Percentiles rank a stretch among this genome's conserved stretches.
These are phyloP conservation scores for Dichotomocladium elegans DNA, from an alignment of 371 early-diverging fungal species.

Conservation along the genomic window DNA sequence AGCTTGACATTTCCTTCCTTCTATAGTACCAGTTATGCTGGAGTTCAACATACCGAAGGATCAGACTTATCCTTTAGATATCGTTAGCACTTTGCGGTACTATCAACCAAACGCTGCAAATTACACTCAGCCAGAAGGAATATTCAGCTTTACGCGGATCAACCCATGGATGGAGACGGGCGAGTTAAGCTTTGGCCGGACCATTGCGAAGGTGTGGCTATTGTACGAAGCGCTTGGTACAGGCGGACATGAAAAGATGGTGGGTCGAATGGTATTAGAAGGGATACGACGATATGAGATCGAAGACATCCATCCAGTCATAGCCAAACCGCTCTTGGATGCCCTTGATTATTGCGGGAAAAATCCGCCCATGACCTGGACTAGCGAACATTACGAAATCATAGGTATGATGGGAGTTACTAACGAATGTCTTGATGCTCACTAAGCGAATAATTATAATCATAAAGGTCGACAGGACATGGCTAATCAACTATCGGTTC, in stretches of 20 bases:
- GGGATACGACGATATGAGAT: slow-evolving; percentile 29
- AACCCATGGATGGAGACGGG: neutral
- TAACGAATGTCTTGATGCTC: neutral
- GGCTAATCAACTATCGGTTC: slow-evolving; percentile 39
- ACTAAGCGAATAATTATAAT: neutral
- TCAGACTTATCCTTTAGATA: neutral
- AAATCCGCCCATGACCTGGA: slow-evolving; percentile 41
- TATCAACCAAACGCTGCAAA: neutral
- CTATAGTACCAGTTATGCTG: no score
- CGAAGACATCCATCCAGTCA: slow-evolving; percentile 35
- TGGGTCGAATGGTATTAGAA: slow-evolving; percentile 22
- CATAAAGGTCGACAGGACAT: slow-evolving; percentile 58
- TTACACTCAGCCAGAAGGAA: slow-evolving; percentile 5
- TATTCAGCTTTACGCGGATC: slow-evolving; percentile 8
- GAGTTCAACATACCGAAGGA: no score
- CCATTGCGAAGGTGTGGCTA: slow-evolving; percentile 12
- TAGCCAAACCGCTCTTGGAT: slow-evolving; percentile 46
- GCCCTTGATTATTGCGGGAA: slow-evolving; percentile 34
- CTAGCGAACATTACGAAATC: slow-evolving; percentile 35
- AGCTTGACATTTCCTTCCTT: no score
- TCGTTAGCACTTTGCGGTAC: slow-evolving; percentile 12
- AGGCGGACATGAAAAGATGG: slow-evolving; percentile 1
- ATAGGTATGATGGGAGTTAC: slow-evolving; percentile 35
- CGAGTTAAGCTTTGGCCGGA: slow-evolving; percentile 2
- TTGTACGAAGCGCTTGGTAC: slow-evolving; percentile 7